phyloP scores from a whole-genome alignment of 1,139 yeast genomes.

The Kodamaea fungicola region DNA sequence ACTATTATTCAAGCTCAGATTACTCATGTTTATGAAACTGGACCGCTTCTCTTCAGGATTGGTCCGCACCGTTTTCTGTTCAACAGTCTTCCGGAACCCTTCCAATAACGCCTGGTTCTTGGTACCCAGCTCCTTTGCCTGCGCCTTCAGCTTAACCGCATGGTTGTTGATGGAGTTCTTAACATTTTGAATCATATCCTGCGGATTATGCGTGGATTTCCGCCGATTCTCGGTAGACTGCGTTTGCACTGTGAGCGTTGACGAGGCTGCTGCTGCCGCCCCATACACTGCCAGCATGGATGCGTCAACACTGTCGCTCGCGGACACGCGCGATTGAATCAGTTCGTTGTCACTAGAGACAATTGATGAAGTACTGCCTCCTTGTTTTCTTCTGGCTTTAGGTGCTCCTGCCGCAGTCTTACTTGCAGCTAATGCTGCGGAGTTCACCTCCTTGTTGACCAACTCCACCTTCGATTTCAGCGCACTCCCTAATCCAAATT shows the following conservation, averaged over 20 bases:
- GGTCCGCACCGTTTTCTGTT: conserved; percentile 13
- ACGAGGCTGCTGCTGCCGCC: conserved; percentile 1
- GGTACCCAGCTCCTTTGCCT: conserved; percentile 8
- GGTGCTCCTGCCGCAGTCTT: conserved; percentile 3
- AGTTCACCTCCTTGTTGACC: too few species aligned
- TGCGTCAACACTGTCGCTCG: too few species aligned
- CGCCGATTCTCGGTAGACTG: background rate
- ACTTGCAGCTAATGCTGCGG: conserved; percentile 7
- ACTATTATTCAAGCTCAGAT: background rate
- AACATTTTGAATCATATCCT: conserved; percentile 14
- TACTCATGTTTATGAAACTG: conserved; percentile 1
- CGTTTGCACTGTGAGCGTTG: background rate
- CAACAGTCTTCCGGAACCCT: conserved; percentile 20
- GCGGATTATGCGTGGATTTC: conserved; percentile 7
- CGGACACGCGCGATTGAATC: background rate
- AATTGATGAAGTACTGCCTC: background rate
- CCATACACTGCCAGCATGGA: background rate
- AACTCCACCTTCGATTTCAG: too few species aligned
- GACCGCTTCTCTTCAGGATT: conserved; percentile 1
- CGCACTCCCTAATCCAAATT: too few species aligned
- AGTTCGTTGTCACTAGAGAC: conserved; percentile 1
- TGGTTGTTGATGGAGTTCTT: conserved; percentile 12
- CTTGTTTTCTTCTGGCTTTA: background rate
- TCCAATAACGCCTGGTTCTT: conserved; percentile 16
- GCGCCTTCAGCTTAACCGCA: conserved; percentile 9